These are phyloP conservation scores for Colletotrichum trifolii DNA, from an alignment of 2,329 filamentous ascomycete species.

Conservation along the genomic window DNA sequence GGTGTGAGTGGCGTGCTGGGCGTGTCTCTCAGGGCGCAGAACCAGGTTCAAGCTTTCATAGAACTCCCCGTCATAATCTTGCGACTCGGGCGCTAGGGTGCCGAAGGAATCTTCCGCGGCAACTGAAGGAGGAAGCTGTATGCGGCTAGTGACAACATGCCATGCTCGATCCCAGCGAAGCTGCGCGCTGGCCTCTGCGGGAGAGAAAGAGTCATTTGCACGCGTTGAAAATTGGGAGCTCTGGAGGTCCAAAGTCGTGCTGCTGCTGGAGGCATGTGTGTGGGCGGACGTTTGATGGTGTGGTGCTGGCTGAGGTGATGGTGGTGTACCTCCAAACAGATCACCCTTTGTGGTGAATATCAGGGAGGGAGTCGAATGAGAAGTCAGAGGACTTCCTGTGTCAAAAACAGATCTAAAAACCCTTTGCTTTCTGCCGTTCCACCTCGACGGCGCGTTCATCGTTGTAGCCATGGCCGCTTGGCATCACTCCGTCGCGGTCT, in stretches of 20 bases:
- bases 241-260: constrained; percentile 25
- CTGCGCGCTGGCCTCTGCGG: constrained; percentile 57
- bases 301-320: constrained; percentile 35
- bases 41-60: constrained; percentile 64
- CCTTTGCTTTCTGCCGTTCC: constrained; percentile 50
- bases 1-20: constrained; percentile 62
- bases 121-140: constrained; percentile 67
- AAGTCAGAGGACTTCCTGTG: constrained; percentile 60
- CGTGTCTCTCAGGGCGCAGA: constrained; percentile 56
- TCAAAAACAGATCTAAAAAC: constrained; percentile 68
- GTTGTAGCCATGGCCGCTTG: constrained; percentile 21
- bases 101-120: constrained; percentile 66
- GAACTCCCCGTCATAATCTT: constrained; percentile 58
- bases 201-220: constrained; percentile 20
- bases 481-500: constrained; percentile 18
- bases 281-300: constrained; percentile 37
- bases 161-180: constrained; percentile 70
- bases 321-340: constrained; percentile 55
- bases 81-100: constrained; percentile 55
- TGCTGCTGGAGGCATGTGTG: constrained; percentile 13
- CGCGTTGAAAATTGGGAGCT: constrained; percentile 37
- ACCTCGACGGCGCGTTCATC: constrained; percentile 31
- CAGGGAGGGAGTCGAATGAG: constrained; percentile 52
- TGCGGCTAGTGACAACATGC: constrained; percentile 68
- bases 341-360: constrained; percentile 55